Evolutionary conservation across 148 eudicot species (phyloP).

Genomic region (Cornus kousa): DNA sequence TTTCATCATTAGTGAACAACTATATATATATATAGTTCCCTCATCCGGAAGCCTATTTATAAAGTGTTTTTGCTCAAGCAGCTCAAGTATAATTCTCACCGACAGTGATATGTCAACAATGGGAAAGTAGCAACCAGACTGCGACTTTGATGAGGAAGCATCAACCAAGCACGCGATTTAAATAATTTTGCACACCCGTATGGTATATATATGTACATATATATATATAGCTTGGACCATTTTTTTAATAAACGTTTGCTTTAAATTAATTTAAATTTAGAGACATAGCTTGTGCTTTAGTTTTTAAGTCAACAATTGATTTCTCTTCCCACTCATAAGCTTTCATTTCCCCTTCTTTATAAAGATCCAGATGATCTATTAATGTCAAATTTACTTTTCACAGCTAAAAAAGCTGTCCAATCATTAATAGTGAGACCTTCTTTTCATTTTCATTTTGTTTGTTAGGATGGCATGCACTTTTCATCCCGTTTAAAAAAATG

Average conservation of each 20-base stretch:
- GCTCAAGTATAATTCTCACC: conserved; percentile 2
- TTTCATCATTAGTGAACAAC: no score
- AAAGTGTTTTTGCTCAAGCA: not conserved
- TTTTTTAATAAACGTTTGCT: not conserved
- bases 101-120: conserved; percentile 1
- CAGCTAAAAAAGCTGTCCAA: not conserved
- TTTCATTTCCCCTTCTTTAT: not conserved
- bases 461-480: not conserved
- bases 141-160: not conserved
- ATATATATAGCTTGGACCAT: not conserved
- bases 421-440: not conserved
- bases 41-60: not conserved
- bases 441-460: not conserved
- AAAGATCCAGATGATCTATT: not conserved
- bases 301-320: no score
- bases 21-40: no score
- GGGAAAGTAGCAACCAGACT: not conserved
- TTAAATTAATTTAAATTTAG: no score
- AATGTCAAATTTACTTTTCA: not conserved
- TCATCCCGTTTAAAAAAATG: not conserved
- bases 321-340: not conserved
- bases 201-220: no score
- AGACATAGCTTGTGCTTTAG: no score
- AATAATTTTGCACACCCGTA: not conserved
- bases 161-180: not conserved